Base-by-base conservation (phyloP, 2,329 filamentous ascomycete species). In the Parascedosporium putredinis region DNA sequence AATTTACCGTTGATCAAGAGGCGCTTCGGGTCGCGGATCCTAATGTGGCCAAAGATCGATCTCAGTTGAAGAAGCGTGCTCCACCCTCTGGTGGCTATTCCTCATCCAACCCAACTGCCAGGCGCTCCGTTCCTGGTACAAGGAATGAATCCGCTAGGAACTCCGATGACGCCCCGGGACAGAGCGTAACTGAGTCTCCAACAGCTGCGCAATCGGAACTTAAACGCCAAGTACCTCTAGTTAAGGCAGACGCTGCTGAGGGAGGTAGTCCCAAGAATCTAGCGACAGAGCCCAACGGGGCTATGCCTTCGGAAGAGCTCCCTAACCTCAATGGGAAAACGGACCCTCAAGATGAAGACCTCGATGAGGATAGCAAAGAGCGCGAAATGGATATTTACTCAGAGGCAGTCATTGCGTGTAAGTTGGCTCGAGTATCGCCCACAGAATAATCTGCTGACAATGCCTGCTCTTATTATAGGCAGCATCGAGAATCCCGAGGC, bases 1-100 rank as follows among this genome's bases (percentile, higher is more conserved):
- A 98, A 70, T 98, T 98, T 75, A 98, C 93, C 4, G 93, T 98
- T 63, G 93, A 98, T 65, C 91, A 98, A 70, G 88, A 95, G 69
- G 86, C 88, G 51, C 82, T 98, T 59, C 88, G 89, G 73, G 81
- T 95, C 44, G 80, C 80, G 34, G 93, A 98, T 64, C 87, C 81
- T 56, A 87, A 84, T 59, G 73, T 90, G 44, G 81, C 84, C 57
- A 83, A 82, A 53, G 72, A 81, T 56, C 71, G 71, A 50, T 64
- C 72, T 31, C 66, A 72, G 3, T 67, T 75, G 55, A 90, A 86
- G 74, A 93, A 90, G 75, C 79, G 86, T 53, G 73, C 74, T 14
- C 73, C 75, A 20, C 76, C 79, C 9, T 70, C 76, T 3, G 72
- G 76, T 27, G 73, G 72, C 61, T 78, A 76, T 60, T 70, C 73